phyloP scores from a whole-genome alignment of 1,284 basidiomycete species.

The Blastosporella zonata region DNA sequence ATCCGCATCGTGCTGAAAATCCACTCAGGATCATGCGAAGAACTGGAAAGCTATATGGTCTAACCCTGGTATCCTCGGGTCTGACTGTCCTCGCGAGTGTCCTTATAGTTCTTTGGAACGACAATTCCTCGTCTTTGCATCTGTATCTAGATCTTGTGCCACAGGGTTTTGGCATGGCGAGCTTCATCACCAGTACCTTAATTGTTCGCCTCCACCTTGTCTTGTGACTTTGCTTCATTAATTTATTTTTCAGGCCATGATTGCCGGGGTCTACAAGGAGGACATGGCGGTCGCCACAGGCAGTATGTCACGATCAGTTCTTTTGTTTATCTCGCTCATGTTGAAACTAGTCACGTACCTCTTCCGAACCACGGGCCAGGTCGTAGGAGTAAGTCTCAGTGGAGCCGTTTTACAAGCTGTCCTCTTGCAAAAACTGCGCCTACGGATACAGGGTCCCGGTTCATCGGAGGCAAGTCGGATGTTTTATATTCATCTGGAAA shows the following conservation, averaged over 20 bases:
- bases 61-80: slow-evolving; percentile 61
- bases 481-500: slow-evolving; percentile 17
- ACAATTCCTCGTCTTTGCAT: slow-evolving; percentile 58
- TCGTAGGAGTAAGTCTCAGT: slow-evolving; percentile 82
- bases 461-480: slow-evolving; percentile 59
- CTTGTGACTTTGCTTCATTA: slow-evolving; percentile 9
- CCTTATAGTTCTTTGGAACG: slow-evolving; percentile 61
- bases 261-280: slow-evolving; percentile 75
- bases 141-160: slow-evolving; percentile 78
- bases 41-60: slow-evolving; percentile 77
- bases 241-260: slow-evolving; percentile 63
- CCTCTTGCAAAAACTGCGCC: slow-evolving; percentile 62
- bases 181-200: slow-evolving; percentile 78
- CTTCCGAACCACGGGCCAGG: slow-evolving; percentile 88
- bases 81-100: slow-evolving; percentile 54
- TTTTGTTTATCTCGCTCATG: slow-evolving; percentile 8
- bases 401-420: slow-evolving; percentile 80
- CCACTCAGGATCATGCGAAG: slow-evolving; percentile 70
- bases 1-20: slow-evolving; percentile 18
- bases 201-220: slow-evolving; percentile 47
- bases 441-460: slow-evolving; percentile 71
- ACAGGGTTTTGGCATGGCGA: slow-evolving; percentile 80
- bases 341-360: slow-evolving; percentile 74
- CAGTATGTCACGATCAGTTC: slow-evolving; percentile 52
- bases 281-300: slow-evolving; percentile 87